Evolutionary conservation across 2,329 filamentous ascomycete genomes (phyloP), one percentile per base, ranked within the genome.

Genomic region (Clarireedia paspali): DNA sequence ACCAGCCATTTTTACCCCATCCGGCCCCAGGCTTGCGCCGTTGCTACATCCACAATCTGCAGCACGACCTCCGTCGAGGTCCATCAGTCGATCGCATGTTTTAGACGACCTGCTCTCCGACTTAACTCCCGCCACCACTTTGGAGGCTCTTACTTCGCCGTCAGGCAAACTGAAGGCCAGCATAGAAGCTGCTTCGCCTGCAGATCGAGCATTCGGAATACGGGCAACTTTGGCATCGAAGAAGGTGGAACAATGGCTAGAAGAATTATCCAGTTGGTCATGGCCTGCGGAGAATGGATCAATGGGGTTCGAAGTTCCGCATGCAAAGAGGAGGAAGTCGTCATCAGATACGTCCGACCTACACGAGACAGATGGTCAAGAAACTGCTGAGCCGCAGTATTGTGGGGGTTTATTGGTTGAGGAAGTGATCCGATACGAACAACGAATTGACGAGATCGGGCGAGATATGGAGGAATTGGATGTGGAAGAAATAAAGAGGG

Each of bases 401-500:
- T 62, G 63, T 44, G 91, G 91, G 5, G 87, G 87, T 66, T 72
- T 97, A 38, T 80, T 81, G 0, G 78, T 79, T 2, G 70, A 75
- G 15, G 77, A 87, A 39, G 82, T 95, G 1, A 71, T 78, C 47
- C 73, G 74, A 50, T 91, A 94, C 69, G 88, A 94, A 65, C 73
- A 71, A 56, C 82, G 91, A 40, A 76, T 95, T 12, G 85, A 88
- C 53, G 81, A 88, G 60, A 95, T 97, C 57, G 78, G 76, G 14
- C 75, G 78, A 46, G 83, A 84, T 56, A 75, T 94, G 73, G 82
- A 88, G 55, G 78, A 81, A 40, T 74, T 94, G 51, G 82, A 88
- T 53, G 76, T 95, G 40, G 89, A 97, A 66, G 90, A 95, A 61
- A 84, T 99, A 68, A 97, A 99, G 74, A 83, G 81, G 46, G 88